Evolutionary conservation across 768 basidiomycete genomes (phyloP), one percentile per base, ranked within the genome.

Genomic region (Tylopilus sp.): DNA sequence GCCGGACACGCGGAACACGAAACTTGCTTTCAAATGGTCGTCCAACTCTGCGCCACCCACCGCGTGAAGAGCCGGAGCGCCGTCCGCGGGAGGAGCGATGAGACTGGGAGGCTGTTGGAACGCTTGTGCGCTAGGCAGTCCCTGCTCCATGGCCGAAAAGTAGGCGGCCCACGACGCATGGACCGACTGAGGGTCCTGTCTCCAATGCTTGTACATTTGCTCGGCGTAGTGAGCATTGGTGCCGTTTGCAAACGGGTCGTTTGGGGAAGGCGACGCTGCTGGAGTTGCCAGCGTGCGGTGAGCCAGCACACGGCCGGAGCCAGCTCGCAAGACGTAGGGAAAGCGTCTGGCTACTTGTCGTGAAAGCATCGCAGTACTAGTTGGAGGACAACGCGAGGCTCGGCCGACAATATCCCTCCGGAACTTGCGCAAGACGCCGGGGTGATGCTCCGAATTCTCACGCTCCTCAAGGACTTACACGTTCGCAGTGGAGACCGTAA

Each of bases 201-300:
- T 82, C 92, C 91, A 93, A 61, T 87, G 84, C 59, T 84, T 82
- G 74, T 96, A 98, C 96, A 98, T 98, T 72, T 96, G 92, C 63
- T 91, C 95, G 19, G 88, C 89, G 68, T 98, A 98, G 76, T 96
- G 94, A 22, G 92, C 79, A 72, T 97, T 98, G 37, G 89, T 94
- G 37, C 93, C 94, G 53, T 92, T 96, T 13, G 94, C 95, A 69
- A 98, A 97, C 9, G 80, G 78, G 68, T 92, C 90, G 61, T 90
- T 89, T 21, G 87, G 74, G 2, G 89, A 90, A 3, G 88, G 89
- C 22, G 81, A 68, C 1, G 73, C 67, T 1, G 77, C 68, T 19
- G 79, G 70, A 30, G 75, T 82, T 24, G 84, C 83, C 50, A 83
- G 58, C 2, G 67, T 53, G 28, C 75, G 76, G 38, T 56, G 64